Conservation (phyloP, 306 rosid genomes). For the Glycine latifolia region DNA sequence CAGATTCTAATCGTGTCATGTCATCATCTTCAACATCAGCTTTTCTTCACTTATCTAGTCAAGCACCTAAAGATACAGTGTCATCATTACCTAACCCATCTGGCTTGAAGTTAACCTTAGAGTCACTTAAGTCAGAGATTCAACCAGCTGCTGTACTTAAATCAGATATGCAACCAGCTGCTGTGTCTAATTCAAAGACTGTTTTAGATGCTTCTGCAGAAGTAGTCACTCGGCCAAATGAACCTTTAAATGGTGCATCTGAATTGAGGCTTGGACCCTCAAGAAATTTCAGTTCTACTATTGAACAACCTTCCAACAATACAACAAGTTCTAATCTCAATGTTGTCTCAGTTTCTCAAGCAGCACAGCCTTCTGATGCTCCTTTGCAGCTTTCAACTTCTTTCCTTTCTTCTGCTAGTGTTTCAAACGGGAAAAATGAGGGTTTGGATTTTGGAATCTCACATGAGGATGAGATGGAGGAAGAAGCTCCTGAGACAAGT, state of each 20-base stretch:
- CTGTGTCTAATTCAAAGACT: constrained; percentile 44
- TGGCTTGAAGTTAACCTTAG: constrained; percentile 43
- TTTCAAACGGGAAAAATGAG: constrained; percentile 52
- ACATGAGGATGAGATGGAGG: constrained; percentile 91
- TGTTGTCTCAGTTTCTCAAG: constrained; percentile 48
- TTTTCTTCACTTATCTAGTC: constrained; percentile 45
- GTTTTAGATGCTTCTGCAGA: constrained; percentile 51
- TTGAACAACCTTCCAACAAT: constrained; percentile 41
- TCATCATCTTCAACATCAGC: constrained; percentile 51
- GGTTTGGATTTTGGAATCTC: constrained; percentile 56
- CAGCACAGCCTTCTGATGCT: constrained; percentile 55
- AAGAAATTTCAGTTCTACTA: constrained; percentile 41
- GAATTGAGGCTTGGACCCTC: constrained; percentile 54
- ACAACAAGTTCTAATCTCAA: constrained; percentile 45
- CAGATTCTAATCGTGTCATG: constrained; percentile 44
- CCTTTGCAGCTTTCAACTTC: constrained; percentile 54
- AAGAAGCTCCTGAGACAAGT: constrained; percentile 85
- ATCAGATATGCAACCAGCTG: constrained; percentile 49
- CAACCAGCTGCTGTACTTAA: constrained; percentile 32
- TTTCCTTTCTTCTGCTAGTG: constrained; percentile 52
- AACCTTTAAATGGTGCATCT: constrained; percentile 48
- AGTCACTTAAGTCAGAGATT: constrained; percentile 52
- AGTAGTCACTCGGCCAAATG: constrained; percentile 42
- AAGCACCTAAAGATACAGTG: constrained; percentile 44
- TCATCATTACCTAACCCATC: constrained; percentile 42